Conservation (phyloP, 2,329 filamentous ascomycete genomes). For the Trichophaea hybrida region DNA sequence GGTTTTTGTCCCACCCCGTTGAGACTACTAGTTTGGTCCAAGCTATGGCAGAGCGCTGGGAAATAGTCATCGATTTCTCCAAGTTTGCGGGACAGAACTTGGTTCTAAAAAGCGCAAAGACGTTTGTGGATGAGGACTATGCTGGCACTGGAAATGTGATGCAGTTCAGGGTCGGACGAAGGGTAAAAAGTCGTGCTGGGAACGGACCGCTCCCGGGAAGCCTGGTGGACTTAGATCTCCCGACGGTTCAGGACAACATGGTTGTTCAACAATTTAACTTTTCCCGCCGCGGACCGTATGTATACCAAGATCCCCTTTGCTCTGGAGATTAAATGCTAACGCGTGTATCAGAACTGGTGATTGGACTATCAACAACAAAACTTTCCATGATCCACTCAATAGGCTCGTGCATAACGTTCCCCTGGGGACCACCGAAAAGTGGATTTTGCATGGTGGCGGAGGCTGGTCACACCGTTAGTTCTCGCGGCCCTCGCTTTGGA, state of each 20-base stretch:
- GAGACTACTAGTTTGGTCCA: conserved; percentile 34
- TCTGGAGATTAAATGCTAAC: not conserved
- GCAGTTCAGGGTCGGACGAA: conserved; percentile 38
- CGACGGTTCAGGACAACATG: conserved; percentile 29
- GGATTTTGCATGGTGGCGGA: conserved; percentile 39
- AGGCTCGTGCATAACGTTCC: conserved; percentile 38
- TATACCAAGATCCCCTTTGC: not conserved
- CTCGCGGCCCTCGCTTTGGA: conserved; percentile 20
- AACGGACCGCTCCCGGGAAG: conserved; percentile 30
- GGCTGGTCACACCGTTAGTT: conserved; percentile 37
- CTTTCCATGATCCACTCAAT: conserved; percentile 36
- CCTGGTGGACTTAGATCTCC: conserved; percentile 32
- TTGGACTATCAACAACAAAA: conserved; percentile 40
- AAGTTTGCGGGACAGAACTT: conserved; percentile 38
- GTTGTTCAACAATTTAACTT: conserved; percentile 38
- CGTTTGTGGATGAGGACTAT: conserved; percentile 38
- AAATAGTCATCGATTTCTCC: conserved; percentile 43
- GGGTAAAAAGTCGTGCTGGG: conserved; percentile 22
- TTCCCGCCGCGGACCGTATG: conserved; percentile 29
- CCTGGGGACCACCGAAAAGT: conserved; percentile 38
- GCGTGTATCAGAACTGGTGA: conserved; percentile 27
- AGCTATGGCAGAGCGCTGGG: conserved; percentile 45
- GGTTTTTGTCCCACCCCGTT: conserved; percentile 38
- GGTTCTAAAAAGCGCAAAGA: conserved; percentile 31
- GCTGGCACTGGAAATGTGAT: conserved; percentile 40